Evolutionary conservation across 108 stramenopile species (phyloP).

Genomic region (Nannochloropsis salina): DNA sequence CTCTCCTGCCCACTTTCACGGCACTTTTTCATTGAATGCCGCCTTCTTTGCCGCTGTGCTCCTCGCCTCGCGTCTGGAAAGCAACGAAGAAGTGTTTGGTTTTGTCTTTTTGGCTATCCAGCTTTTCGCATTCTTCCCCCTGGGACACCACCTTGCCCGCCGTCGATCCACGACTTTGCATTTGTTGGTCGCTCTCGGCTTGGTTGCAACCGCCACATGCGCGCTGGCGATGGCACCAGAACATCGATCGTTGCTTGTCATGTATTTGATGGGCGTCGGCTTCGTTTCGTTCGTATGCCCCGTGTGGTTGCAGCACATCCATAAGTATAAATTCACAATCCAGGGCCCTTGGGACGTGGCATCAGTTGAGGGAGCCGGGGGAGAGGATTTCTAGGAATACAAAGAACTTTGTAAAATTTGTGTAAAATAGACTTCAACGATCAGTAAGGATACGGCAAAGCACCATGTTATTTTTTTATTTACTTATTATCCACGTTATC

Average conservation of each 20-base stretch:
- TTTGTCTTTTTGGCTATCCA: conserved; percentile 49
- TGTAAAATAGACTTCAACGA: no score
- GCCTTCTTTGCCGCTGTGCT: conserved; percentile 57
- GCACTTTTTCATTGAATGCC: conserved; percentile 56
- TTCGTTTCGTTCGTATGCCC: conserved; percentile 42
- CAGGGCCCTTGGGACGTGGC: conserved; percentile 50
- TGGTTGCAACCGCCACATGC: conserved; percentile 29
- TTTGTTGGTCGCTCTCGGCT: conserved; percentile 31
- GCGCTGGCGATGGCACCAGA: conserved; percentile 28
- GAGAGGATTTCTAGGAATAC: conserved; percentile 1
- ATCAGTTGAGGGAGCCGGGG: conserved; percentile 28
- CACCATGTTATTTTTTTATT: no score
- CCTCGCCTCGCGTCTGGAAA: conserved; percentile 56
- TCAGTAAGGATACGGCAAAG: no score
- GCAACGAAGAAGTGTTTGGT: conserved; percentile 50
- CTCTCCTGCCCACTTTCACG: conserved; percentile 14
- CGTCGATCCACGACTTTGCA: conserved; percentile 19
- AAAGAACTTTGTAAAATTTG: no score
- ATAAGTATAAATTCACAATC: conserved; percentile 44
- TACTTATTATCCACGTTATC: not conserved
- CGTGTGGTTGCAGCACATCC: conserved; percentile 39
- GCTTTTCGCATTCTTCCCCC: conserved; percentile 49
- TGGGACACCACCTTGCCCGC: conserved; percentile 24
- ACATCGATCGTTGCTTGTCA: conserved; percentile 36
- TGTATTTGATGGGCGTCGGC: conserved; percentile 34